phyloP scores from a whole-genome alignment of 225 moss, liverwort and hornwort species.

The Pseudoscleropodium purum region DNA sequence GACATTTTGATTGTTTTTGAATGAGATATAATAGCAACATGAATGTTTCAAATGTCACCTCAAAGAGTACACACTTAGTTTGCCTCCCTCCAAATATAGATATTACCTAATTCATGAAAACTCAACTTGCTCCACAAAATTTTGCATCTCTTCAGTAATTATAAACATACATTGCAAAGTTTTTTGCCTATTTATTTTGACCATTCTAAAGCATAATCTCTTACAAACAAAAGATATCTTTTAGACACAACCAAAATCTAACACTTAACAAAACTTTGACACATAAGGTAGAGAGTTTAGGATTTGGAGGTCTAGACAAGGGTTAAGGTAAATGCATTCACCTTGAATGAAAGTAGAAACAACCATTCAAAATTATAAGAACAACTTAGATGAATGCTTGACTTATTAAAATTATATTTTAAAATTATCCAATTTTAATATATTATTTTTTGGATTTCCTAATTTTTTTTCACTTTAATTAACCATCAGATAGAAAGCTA shows the following conservation, averaged over 20 bases:
- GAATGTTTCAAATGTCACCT: too few species aligned
- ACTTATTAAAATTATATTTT: not conserved
- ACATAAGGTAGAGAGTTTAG: not conserved
- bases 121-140: too few species aligned
- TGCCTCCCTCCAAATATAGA: too few species aligned
- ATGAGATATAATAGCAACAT: too few species aligned
- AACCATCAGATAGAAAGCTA: too few species aligned
- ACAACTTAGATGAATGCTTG: not conserved
- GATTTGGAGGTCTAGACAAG: not conserved
- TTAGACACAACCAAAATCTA: too few species aligned
- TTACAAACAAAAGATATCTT: not conserved
- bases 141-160: not conserved
- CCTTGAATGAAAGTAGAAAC: not conserved
- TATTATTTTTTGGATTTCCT: too few species aligned
- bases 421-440: fast-evolving
- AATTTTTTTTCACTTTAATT: not conserved
- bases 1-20: too few species aligned
- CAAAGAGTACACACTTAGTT: too few species aligned
- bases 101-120: too few species aligned
- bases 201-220: not conserved
- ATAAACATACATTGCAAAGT: not conserved
- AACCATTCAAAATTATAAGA: not conserved
- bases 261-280: too few species aligned
- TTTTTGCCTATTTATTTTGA: not conserved
- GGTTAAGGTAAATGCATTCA: not conserved